Evolutionary conservation across 176 grass and related monocot species (phyloP).

Genomic region (Triticum turgidum): DNA sequence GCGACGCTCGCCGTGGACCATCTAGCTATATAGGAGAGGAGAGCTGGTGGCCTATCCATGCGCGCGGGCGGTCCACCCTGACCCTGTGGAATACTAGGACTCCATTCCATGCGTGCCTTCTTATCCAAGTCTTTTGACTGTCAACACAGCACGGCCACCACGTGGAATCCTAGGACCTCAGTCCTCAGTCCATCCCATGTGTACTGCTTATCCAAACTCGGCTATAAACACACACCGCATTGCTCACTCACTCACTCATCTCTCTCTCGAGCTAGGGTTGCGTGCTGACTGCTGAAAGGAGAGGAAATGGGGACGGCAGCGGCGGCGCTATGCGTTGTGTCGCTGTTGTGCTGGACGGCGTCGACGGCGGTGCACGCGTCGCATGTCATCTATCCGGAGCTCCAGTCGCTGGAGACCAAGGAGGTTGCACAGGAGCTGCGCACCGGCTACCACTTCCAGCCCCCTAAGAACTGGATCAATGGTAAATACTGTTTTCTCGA

Average conservation of each 20-base stretch:
- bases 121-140: not conserved
- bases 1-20: not conserved
- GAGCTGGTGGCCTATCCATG: not conserved
- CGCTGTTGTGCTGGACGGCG: not conserved
- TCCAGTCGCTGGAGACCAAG: not conserved
- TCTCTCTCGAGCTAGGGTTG: no score
- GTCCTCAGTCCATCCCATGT: not conserved
- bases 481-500: not conserved
- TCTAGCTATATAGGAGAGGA: no score
- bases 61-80: no score
- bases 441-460: not conserved
- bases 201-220: not conserved
- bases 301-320: not conserved
- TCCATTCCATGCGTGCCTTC: not conserved
- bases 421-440: not conserved
- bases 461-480: not conserved
- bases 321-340: not conserved
- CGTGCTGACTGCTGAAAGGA: no score
- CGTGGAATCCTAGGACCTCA: not conserved
- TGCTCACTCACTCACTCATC: not conserved
- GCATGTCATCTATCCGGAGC: slow-evolving; percentile 11
- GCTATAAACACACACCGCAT: not conserved
- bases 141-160: no score
- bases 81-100: not conserved
- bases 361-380: not conserved